phyloP scores from a whole-genome alignment of 768 basidiomycete genomes.

The Gymnopilus junonius region DNA sequence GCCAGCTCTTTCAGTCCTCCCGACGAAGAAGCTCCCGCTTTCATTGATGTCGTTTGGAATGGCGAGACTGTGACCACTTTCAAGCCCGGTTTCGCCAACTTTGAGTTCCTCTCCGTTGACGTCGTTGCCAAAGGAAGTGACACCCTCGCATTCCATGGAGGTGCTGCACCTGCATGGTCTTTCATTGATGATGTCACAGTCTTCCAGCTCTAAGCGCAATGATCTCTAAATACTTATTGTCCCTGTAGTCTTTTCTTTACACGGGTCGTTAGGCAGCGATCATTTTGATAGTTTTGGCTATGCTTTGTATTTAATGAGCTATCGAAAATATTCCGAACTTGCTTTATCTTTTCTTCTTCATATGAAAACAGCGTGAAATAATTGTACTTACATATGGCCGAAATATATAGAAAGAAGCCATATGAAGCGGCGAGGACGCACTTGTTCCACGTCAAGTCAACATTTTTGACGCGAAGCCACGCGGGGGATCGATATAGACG shows the following conservation, averaged over 20 bases:
- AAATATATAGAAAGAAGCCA: too few species aligned
- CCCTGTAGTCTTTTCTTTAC: neutral
- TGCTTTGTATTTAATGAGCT: neutral
- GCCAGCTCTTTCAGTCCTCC: conserved; percentile 41
- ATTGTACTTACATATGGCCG: too few species aligned
- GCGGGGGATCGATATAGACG: too few species aligned
- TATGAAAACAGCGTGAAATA: too few species aligned
- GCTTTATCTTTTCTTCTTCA: too few species aligned
- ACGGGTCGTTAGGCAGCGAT: neutral
- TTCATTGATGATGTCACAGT: conserved; percentile 50
- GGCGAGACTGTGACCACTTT: conserved; percentile 36
- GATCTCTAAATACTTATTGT: neutral
- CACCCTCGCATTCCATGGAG: conserved; percentile 44
- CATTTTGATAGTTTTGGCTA: neutral
- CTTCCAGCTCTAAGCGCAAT: conserved; percentile 23
- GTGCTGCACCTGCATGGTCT: conserved; percentile 50
- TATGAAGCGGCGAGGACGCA: too few species aligned
- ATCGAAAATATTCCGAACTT: neutral
- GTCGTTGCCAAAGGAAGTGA: conserved; percentile 43
- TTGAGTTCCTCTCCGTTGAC: conserved; percentile 38
- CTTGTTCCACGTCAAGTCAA: too few species aligned
- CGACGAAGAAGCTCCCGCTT: conserved; percentile 35
- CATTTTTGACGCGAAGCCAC: too few species aligned
- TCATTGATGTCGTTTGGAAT: conserved; percentile 50
- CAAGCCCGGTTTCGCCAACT: conserved; percentile 40